phyloP scores from a whole-genome alignment of 2,329 filamentous ascomycete species.

The Cladosporium sphaerospermum region DNA sequence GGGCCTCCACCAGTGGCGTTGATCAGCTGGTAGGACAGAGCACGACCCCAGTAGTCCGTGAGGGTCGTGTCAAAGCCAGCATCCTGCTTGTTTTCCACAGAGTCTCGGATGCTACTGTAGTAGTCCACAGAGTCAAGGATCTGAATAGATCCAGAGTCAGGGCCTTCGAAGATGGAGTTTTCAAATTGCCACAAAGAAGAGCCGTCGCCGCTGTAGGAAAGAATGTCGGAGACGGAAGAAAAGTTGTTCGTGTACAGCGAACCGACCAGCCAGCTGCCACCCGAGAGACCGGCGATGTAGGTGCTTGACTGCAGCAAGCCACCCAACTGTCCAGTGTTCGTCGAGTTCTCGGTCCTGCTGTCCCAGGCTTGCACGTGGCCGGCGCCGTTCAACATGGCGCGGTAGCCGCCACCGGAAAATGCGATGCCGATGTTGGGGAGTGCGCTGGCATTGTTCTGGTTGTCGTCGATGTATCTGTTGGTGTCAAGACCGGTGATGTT shows the following conservation, averaged over 20 bases:
- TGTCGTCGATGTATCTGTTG: constrained; percentile 60
- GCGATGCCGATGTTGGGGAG: constrained; percentile 69
- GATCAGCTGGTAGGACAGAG: constrained; percentile 79
- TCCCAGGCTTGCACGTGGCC: constrained; percentile 77
- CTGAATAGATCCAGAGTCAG: constrained; percentile 45
- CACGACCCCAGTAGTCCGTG: constrained; percentile 84
- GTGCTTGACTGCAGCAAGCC: constrained; percentile 76
- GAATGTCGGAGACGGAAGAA: constrained; percentile 56
- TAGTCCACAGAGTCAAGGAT: constrained; percentile 55
- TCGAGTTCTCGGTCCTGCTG: constrained; percentile 58
- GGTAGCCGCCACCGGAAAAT: constrained; percentile 76
- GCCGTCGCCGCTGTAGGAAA: constrained; percentile 34
- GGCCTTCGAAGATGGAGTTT: constrained; percentile 56
- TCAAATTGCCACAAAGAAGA: constrained; percentile 56
- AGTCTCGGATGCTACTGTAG: constrained; percentile 52
- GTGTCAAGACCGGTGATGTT: constrained; percentile 75
- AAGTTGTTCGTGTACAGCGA: constrained; percentile 75
- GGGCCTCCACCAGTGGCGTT: constrained; percentile 69
- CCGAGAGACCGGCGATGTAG: constrained; percentile 74
- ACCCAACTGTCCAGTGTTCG: constrained; percentile 61
- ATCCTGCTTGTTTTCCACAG: constrained; percentile 55
- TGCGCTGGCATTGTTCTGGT: constrained; percentile 49
- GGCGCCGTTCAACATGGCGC: constrained; percentile 78
- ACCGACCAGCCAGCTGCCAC: constrained; percentile 80
- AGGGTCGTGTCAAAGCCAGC: constrained; percentile 65